phyloP scores from a whole-genome alignment of 345 rosid species.

The Heritiera littoralis region DNA sequence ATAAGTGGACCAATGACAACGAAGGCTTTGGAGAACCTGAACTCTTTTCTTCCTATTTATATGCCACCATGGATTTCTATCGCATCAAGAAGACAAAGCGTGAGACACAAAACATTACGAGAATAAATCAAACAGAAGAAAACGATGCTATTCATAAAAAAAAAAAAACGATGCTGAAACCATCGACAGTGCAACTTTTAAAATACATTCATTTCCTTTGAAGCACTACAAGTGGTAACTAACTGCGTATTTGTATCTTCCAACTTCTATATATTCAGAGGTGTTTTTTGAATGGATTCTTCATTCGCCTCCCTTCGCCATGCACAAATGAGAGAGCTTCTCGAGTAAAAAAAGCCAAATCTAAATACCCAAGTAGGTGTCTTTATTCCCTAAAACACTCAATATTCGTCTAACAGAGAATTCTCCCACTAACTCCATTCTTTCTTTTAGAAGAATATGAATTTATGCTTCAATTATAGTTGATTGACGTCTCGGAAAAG shows the following conservation, averaged over 20 bases:
- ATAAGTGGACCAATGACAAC: background rate
- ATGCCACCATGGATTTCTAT: background rate
- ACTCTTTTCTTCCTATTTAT: background rate
- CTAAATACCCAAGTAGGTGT: background rate
- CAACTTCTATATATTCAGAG: too few species aligned
- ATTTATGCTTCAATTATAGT: background rate
- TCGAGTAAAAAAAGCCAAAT: background rate
- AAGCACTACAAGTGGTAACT: background rate
- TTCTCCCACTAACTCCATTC: background rate
- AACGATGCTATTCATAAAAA: background rate
- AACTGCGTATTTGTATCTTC: background rate
- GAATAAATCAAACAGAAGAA: background rate
- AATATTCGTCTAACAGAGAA: background rate
- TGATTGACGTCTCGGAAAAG: background rate
- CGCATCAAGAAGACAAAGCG: background rate
- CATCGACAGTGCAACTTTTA: background rate
- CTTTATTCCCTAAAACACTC: constrained; percentile 3
- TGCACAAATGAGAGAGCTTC: background rate
- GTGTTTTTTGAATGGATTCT: background rate
- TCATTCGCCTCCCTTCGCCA: background rate
- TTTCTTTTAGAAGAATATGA: background rate
- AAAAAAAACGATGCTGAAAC: background rate
- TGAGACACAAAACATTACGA: background rate
- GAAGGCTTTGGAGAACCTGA: background rate
- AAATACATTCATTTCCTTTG: too few species aligned